Base-by-base conservation (phyloP, 257 asterid species). In the Solanum chiquidenum region DNA sequence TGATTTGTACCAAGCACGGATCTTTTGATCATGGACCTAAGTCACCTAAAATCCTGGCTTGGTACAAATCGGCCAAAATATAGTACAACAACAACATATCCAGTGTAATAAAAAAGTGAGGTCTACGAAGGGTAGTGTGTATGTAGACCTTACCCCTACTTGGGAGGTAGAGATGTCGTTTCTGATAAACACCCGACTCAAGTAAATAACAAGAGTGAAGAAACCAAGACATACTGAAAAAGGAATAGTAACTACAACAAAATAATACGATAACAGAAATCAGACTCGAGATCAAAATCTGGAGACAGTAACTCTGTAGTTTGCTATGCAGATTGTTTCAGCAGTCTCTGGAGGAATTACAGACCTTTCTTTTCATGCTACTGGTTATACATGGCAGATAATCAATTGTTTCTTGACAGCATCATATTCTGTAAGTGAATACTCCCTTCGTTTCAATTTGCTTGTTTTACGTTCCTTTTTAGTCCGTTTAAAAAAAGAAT, bases 281-380 rank as follows among this genome's bases (percentile, higher is more conserved):
- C 23, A 52, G 9, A 52, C 62, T 52, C 8, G 33, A 37, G 55
- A 75, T 75, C 49, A 34, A 73, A 73, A 73, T 16, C 2, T 31
- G 40, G 3, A 34, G 27, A 35, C 10, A 76, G 58, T 76, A 76
- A 76, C 83, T 6, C 5, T 23, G 58, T 76, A 0, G 58, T 76
- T 23, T 76, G 60, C 34, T 38, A 9, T 93, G 94, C 97, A 97
- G 99, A 94, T 97, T 69, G 91, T 97, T 80, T 95, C 99, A 90
- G 98, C 99, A 88, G 91, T 95, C 87, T 95, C 98, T 42, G 99
- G 99, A 79, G 99, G 99, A 88, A 88, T 96, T 86, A 96, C 99
- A 13, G 99, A 96, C 90, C 93, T 96, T 85, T 92, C 98, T 55
- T 96, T 96, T 86, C 89, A 94, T 90, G 98, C 96, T 83, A 20